These are phyloP conservation scores for Aspergillus bombycis DNA, from an alignment of 2,329 filamentous ascomycete genomes.

Conservation along the genomic window DNA sequence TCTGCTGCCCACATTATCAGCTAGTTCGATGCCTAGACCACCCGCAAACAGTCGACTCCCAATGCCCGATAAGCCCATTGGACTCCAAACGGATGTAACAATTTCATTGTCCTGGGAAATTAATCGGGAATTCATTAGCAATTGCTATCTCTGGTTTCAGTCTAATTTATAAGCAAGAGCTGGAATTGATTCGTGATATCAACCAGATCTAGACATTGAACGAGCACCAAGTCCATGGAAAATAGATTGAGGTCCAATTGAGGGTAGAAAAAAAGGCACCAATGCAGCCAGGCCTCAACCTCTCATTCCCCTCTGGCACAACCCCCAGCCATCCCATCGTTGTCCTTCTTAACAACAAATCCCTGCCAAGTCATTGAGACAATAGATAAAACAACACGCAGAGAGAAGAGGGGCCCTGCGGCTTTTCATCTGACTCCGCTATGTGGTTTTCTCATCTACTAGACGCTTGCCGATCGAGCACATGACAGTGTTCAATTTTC, in stretches of 20 bases:
- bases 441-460: constrained; percentile 7
- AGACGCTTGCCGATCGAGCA: constrained; percentile 22
- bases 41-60: constrained; percentile 12
- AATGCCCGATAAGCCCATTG: background rate
- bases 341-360: constrained; percentile 6
- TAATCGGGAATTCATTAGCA: background rate
- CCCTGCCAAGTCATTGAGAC: constrained; percentile 8
- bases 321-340: background rate
- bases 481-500: constrained; percentile 25
- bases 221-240: background rate
- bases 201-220: background rate
- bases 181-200: background rate
- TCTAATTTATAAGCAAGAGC: background rate
- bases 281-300: background rate
- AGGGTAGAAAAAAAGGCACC: background rate
- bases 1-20: constrained; percentile 15
- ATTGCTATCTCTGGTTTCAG: background rate
- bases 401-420: constrained; percentile 17
- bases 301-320: background rate
- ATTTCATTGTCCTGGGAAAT: background rate
- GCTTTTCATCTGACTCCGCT: constrained; percentile 13
- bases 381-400: constrained; percentile 5
- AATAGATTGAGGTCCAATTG: background rate
- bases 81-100: background rate
- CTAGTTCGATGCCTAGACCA: constrained; percentile 19